A percentile compares a stretch with the other conserved stretches of the same genome.
Conservation (phyloP, 148 eudicot species). For the Vaccinium darrowii region DNA sequence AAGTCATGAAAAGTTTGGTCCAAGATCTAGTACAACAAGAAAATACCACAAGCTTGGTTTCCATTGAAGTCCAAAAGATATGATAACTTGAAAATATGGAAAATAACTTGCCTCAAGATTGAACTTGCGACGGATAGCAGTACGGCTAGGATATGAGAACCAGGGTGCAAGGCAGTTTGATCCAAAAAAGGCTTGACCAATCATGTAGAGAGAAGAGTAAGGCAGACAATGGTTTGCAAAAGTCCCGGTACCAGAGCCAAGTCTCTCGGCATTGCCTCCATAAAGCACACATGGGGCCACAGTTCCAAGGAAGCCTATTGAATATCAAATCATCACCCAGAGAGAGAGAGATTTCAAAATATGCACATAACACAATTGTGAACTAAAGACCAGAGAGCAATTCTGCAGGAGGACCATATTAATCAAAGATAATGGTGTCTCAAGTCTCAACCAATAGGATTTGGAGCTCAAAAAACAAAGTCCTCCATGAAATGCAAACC, state of each 20-base stretch:
- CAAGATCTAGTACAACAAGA: background rate
- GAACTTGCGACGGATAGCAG: constrained; percentile 73
- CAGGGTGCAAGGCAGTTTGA: constrained; percentile 77
- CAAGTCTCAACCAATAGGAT: background rate
- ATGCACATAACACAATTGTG: background rate
- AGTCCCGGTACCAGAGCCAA: constrained; percentile 55
- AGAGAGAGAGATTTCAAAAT: background rate
- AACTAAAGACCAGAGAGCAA: background rate
- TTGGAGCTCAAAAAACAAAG: background rate
- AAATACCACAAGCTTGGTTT: background rate
- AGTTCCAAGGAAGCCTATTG: constrained; percentile 71
- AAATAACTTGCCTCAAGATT: constrained; percentile 64
- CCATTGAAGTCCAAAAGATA: background rate
- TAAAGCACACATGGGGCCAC: constrained; percentile 88
- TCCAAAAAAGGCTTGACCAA: constrained; percentile 63
- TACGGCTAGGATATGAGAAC: constrained; percentile 69
- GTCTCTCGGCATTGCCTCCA: constrained; percentile 81
- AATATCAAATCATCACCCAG: background rate
- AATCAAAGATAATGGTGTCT: background rate
- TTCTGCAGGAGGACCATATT: background rate
- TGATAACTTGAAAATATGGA: background rate
- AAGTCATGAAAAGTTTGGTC: background rate
- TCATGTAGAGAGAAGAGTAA: constrained; percentile 64
- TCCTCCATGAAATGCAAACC: too few relatives aligned
- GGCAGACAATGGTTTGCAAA: constrained; percentile 75